These are phyloP conservation scores for Apophysomyces variabilis DNA, from an alignment of 371 early-diverging fungal species.

Conservation along the genomic window DNA sequence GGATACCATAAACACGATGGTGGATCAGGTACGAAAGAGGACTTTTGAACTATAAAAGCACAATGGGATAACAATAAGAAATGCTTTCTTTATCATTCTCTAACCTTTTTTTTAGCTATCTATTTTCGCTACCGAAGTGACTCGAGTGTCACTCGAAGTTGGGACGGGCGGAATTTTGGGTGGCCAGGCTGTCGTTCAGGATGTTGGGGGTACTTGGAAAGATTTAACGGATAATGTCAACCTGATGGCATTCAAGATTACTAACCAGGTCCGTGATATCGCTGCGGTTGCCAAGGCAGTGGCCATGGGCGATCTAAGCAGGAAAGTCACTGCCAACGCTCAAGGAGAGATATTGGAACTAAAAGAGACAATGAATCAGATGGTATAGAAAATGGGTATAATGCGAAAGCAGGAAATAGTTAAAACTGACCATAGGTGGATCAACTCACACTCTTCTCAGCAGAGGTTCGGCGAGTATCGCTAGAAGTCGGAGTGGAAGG, in stretches of 20 bases:
- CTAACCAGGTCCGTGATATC: constrained; percentile 62
- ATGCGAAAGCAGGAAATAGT: neutral
- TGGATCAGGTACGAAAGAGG: constrained; percentile 39
- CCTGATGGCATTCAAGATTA: constrained; percentile 62
- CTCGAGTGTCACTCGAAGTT: constrained; percentile 67
- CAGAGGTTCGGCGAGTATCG: constrained; percentile 43
- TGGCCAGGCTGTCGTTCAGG: constrained; percentile 60
- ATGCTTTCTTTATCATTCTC: neutral
- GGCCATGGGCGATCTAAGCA: constrained; percentile 54
- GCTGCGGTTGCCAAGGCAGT: constrained; percentile 63
- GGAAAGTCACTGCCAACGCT: constrained; percentile 41
- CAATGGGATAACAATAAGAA: neutral
- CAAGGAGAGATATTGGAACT: constrained; percentile 49
- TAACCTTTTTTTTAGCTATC: constrained; percentile 24
- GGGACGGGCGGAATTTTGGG: constrained; percentile 71
- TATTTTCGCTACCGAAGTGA: constrained; percentile 65
- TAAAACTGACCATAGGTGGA: neutral
- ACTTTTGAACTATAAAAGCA: neutral
- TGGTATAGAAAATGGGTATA: constrained; percentile 32
- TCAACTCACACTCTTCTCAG: neutral
- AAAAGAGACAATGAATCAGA: constrained; percentile 50
- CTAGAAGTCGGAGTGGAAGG: constrained; percentile 39
- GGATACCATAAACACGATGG: constrained; percentile 59
- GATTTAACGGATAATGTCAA: constrained; percentile 69
- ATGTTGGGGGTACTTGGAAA: constrained; percentile 65